These are phyloP conservation scores for Fusarium oligoseptatum DNA, from an alignment of 2,329 filamentous ascomycete species.

Conservation along the genomic window DNA sequence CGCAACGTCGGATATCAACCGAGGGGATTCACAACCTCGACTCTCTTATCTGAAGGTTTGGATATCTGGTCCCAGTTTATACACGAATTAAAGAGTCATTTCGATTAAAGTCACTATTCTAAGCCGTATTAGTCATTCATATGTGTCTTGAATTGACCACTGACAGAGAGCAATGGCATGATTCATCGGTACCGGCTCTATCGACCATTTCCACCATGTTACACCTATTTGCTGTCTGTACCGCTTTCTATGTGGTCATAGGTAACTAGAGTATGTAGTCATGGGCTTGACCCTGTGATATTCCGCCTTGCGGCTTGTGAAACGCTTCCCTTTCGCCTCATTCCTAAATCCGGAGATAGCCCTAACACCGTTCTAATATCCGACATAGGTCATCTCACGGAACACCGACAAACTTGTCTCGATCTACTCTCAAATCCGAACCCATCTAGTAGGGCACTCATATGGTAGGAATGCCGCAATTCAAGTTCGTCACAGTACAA, in stretches of 20 bases:
- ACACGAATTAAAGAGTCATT: not conserved
- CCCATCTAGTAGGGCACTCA: not conserved
- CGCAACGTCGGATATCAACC: slow-evolving; percentile 10
- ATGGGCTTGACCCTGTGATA: not conserved
- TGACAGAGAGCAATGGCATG: too few species aligned
- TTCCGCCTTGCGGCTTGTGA: not conserved
- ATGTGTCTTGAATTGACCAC: not conserved
- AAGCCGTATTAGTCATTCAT: not conserved
- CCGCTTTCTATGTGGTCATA: too few species aligned
- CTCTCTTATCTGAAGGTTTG: not conserved
- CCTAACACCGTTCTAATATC: not conserved
- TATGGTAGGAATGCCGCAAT: not conserved
- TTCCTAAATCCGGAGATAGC: not conserved
- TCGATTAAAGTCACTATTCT: too few species aligned
- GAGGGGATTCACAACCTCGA: not conserved
- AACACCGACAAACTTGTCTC: not conserved
- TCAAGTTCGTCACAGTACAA: not conserved
- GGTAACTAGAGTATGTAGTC: too few species aligned
- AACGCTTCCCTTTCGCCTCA: not conserved
- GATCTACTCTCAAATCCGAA: not conserved
- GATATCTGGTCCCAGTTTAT: not conserved
- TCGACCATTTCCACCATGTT: too few species aligned
- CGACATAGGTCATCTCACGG: not conserved
- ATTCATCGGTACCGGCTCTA: too few species aligned
- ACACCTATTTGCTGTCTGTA: too few species aligned